phyloP scores from a whole-genome alignment of 202 grass and related monocot species.

The Panicum hallii region DNA sequence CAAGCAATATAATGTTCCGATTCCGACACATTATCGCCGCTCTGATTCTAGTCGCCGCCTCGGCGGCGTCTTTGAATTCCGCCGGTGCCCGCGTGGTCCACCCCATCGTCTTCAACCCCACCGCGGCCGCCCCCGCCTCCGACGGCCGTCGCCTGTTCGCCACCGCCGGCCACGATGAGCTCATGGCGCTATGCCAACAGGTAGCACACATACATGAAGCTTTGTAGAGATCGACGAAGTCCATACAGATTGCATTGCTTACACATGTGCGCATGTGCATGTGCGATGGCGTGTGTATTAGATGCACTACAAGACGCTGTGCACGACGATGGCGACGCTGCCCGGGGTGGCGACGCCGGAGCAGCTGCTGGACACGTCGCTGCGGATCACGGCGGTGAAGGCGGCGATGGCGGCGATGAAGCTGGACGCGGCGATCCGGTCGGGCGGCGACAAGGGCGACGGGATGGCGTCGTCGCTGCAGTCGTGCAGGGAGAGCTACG shows the following conservation, averaged over 20 bases:
- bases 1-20: constrained; percentile 31
- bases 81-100: constrained; percentile 43
- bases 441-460: not conserved
- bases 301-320: constrained; percentile 64
- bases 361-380: constrained; percentile 44
- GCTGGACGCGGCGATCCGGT: constrained; percentile 30
- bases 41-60: constrained; percentile 28
- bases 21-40: constrained; percentile 17
- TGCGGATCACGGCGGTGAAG: constrained; percentile 50
- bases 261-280: not conserved
- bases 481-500: constrained; percentile 68
- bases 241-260: not conserved
- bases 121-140: not conserved
- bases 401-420: constrained; percentile 43
- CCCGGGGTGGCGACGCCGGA: constrained; percentile 47
- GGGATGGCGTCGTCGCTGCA: constrained; percentile 47
- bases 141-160: constrained; percentile 33
- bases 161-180: not conserved
- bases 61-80: constrained; percentile 34
- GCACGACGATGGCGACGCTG: constrained; percentile 51
- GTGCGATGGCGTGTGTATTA: not conserved
- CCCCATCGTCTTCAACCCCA: constrained; percentile 5
- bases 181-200: constrained; percentile 49
- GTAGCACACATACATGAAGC: not conserved
- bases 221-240: not conserved